These are phyloP conservation scores for Monosporascus cannonballus DNA, from an alignment of 2,329 filamentous ascomycete genomes.

Conservation along the genomic window DNA sequence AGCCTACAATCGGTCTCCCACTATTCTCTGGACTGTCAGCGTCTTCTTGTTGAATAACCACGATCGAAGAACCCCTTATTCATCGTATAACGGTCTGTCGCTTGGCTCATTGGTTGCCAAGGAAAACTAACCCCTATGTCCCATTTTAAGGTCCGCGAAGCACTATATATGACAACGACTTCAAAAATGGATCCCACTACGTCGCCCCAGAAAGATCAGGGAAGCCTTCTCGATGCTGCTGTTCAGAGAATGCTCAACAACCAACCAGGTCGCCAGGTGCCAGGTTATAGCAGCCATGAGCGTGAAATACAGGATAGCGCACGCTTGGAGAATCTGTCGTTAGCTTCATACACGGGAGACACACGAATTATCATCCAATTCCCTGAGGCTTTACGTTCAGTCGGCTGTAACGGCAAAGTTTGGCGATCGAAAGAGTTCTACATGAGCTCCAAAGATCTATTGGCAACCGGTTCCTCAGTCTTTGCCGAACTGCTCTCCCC, in stretches of 20 bases:
- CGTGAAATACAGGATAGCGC: no score
- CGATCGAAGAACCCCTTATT: no score
- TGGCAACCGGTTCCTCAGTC: constrained; percentile 38
- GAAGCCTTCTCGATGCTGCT: not conserved
- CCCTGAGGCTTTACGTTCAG: constrained; percentile 13
- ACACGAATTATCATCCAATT: not conserved
- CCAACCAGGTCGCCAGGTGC: not conserved
- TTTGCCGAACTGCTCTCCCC: constrained; percentile 41
- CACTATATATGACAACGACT: not conserved
- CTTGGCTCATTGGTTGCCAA: no score
- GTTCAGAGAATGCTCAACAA: not conserved
- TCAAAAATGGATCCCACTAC: not conserved
- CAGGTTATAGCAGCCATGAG: no score
- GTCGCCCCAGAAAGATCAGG: not conserved
- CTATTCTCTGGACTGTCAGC: no score
- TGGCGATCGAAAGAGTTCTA: constrained; percentile 32
- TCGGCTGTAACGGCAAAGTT: constrained; percentile 27
- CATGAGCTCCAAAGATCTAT: constrained; percentile 41
- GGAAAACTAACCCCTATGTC: no score
- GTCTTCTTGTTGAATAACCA: no score
- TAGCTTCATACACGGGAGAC: not conserved
- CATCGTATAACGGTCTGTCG: no score
- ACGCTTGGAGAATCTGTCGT: no score
- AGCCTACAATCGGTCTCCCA: no score
- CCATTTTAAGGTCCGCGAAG: not conserved